A percentile compares a stretch with the other conserved stretches of the same genome.
These are phyloP conservation scores for Trichoderma sp. DNA, from an alignment of 2,329 filamentous ascomycete species.

Conservation along the genomic window DNA sequence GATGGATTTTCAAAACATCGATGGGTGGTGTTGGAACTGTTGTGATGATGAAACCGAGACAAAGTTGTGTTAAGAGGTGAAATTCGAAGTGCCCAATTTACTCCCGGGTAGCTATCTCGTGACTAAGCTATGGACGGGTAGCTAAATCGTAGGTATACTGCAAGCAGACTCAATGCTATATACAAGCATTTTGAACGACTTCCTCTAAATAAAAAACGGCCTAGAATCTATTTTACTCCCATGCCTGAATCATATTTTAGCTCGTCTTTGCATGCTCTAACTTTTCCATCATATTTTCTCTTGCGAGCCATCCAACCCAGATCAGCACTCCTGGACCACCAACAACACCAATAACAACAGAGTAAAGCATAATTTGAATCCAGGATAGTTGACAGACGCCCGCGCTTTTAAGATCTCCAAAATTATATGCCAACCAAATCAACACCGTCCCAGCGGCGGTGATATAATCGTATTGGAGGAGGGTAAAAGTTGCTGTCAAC, in stretches of 20 bases:
- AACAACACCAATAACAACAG: not conserved
- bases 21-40: not conserved
- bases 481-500: constrained; percentile 29
- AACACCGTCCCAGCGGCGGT: constrained; percentile 31
- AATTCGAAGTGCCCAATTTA: not conserved
- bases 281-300: constrained; percentile 19
- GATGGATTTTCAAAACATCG: constrained; percentile 1
- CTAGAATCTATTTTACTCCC: too few relatives aligned
- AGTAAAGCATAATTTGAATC: constrained; percentile 11
- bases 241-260: not conserved
- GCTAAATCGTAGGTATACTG: not conserved
- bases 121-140: not conserved
- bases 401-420: constrained; percentile 34
- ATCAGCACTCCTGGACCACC: constrained; percentile 24
- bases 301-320: constrained; percentile 19
- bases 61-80: not conserved
- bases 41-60: constrained; percentile 1
- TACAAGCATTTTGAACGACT: not conserved
- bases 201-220: not conserved
- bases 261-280: constrained; percentile 7
- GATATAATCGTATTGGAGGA: constrained; percentile 40
- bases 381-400: constrained; percentile 27
- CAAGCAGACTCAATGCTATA: not conserved
- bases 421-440: constrained; percentile 35
- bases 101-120: constrained; percentile 20